Evolutionary conservation across 257 asterid species (phyloP), one percentile per base, ranked within the genome.

Genomic region (Penstemon barbatus): DNA sequence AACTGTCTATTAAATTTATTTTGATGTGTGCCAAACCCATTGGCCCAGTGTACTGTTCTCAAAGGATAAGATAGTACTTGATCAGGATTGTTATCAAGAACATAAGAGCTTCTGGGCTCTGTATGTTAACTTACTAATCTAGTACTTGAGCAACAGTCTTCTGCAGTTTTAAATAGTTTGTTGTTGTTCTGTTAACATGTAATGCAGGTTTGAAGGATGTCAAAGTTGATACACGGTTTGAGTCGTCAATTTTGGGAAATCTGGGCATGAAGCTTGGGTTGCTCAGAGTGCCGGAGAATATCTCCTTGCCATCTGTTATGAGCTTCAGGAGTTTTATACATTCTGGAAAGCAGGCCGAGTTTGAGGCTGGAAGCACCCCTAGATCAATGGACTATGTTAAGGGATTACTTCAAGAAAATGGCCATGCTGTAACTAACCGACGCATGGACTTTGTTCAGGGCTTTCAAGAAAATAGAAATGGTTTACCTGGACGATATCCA

Each of bases 271-370:
- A 74, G 52, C 72, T 76, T 13, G 68, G 77, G 41, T 65, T 70
- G 48, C 9, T 71, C 40, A 73, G 77, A 58, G 57, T 37, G 11
- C 63, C 63, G 7, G 84, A 66, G 79, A 70, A 45, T 61, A 65
- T 42, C 48, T 12, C 76, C 46, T 68, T 72, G 44, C 82, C 85
- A 36, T 68, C 49, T 68, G 69, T 78, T 49, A 58, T 77, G 79
- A 64, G 58, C 63, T 76, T 74, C 63, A 74, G 72, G 66, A 59
- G 72, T 15, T 85, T 11, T 73, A 62, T 86, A 57, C 89, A 84
- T 75, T 76, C 88, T 65, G 95, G 81, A 38, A 71, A 68, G 13
- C 75, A 55, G 68, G 58, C 70, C 63, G 85, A 77, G 78, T 66
- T 49, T 60, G 84, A 83, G 53, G 68, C 62, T 8, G 78, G 79